phyloP scores from a whole-genome alignment of 2,329 filamentous ascomycete species.

The Taxawa tesnikishii region DNA sequence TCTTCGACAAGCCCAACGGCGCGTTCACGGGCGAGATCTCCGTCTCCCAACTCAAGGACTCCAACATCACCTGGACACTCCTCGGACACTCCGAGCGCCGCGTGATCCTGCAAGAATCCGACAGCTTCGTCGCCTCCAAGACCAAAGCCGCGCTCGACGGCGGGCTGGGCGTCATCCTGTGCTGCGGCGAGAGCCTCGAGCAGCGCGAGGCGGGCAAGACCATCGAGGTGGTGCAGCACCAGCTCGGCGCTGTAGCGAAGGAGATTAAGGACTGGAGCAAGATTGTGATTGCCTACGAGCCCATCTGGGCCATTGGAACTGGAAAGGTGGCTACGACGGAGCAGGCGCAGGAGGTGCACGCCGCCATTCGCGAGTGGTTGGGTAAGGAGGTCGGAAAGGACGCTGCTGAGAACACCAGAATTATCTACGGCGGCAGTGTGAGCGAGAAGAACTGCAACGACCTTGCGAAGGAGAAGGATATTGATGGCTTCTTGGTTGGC shows the following conservation, averaged over 20 bases:
- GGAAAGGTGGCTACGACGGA: constrained; percentile 82
- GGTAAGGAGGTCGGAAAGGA: constrained; percentile 58
- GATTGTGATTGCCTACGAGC: constrained; percentile 96
- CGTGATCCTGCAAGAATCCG: constrained; percentile 75
- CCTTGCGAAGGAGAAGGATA: constrained; percentile 81
- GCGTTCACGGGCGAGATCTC: constrained; percentile 92
- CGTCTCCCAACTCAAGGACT: constrained; percentile 80
- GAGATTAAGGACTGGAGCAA: constrained; percentile 79
- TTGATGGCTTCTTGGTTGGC: constrained; percentile 95
- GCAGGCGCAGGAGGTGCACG: constrained; percentile 91
- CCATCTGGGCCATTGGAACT: constrained; percentile 89
- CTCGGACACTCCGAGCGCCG: constrained; percentile 93
- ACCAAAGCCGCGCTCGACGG: constrained; percentile 84
- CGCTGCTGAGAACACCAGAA: constrained; percentile 75
- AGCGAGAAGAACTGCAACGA: constrained; percentile 97
- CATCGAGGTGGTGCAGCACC: constrained; percentile 69
- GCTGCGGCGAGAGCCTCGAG: constrained; percentile 36
- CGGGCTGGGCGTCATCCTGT: constrained; percentile 85
- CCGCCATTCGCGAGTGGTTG: constrained; percentile 83
- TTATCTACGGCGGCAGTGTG: constrained; percentile 94
- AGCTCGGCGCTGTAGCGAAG: constrained; percentile 73
- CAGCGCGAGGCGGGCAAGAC: constrained; percentile 43
- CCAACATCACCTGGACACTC: constrained; percentile 77
- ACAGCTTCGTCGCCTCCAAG: constrained; percentile 79
- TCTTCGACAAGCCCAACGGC: constrained; percentile 62